Percentiles rank a stretch among this genome's conserved stretches.
Evolutionary conservation across 345 rosid species (phyloP).

Genomic region (Melastoma malabathricum): DNA sequence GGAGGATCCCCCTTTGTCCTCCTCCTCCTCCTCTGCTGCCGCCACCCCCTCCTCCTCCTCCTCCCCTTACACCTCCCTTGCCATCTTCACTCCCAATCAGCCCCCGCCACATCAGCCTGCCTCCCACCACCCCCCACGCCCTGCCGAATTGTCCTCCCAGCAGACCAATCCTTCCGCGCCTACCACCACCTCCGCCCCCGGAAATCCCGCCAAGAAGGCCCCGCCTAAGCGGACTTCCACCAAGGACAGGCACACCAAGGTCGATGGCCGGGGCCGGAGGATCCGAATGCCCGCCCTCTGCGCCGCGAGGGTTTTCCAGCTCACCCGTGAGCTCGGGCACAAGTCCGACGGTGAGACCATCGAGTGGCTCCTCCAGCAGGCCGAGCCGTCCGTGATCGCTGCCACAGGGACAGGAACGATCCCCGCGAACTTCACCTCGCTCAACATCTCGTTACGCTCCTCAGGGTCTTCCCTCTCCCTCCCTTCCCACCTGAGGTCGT

Average conservation of each 20-base stretch:
- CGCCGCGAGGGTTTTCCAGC: constrained; percentile 97
- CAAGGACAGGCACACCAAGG: constrained; percentile 92
- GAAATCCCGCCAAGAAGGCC: constrained; percentile 40
- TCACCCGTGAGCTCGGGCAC: constrained; percentile 85
- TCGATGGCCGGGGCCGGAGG: constrained; percentile 89
- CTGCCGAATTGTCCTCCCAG: background rate
- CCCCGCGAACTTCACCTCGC: constrained; percentile 90
- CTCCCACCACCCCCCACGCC: constrained; percentile 6
- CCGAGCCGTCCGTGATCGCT: constrained; percentile 91
- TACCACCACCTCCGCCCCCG: constrained; percentile 6
- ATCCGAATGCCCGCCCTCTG: constrained; percentile 99
- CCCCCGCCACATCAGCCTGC: constrained; percentile 14
- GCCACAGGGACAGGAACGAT: constrained; percentile 98
- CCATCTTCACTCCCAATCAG: constrained; percentile 17
- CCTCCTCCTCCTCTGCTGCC: constrained; percentile 12
- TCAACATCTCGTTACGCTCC: constrained; percentile 81
- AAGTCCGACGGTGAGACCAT: constrained; percentile 93
- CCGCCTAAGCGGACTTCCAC: constrained; percentile 78
- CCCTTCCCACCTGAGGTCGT: constrained; percentile 64
- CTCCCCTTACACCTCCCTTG: constrained; percentile 30
- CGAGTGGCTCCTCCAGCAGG: constrained; percentile 98
- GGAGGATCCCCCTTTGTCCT: constrained; percentile 56
- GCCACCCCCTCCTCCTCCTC: constrained; percentile 30
- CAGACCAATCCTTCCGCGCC: constrained; percentile 6
- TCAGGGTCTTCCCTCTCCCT: constrained; percentile 85